phyloP scores from a whole-genome alignment of 2,329 filamentous ascomycete genomes.

The Myriosclerotinia scirpicola region DNA sequence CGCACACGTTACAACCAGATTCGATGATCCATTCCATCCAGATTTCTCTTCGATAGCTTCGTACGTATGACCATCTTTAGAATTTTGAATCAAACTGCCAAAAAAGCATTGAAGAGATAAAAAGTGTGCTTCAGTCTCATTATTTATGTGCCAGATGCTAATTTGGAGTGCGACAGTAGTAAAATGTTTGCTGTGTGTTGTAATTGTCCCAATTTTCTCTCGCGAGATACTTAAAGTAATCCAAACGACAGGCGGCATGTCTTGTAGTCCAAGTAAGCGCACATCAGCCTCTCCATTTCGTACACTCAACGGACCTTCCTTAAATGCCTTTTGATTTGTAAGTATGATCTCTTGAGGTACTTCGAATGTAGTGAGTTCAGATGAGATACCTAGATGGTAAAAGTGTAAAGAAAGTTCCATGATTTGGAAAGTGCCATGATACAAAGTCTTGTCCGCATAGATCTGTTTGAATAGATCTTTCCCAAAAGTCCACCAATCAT shows the following conservation, averaged over 20 bases:
- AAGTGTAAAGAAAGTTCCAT: not conserved
- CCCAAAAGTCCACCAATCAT: not conserved
- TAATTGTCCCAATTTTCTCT: conserved; percentile 8
- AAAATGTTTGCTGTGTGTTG: not conserved
- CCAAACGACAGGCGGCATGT: conserved; percentile 21
- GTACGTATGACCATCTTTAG: not conserved
- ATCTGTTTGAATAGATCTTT: not conserved
- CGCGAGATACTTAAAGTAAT: conserved; percentile 23
- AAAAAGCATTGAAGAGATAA: conserved; percentile 16
- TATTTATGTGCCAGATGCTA: not conserved
- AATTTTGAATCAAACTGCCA: not conserved
- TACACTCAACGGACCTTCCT: not conserved
- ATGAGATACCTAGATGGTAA: not conserved
- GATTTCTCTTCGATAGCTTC: not conserved
- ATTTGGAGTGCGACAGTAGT: conserved; percentile 6
- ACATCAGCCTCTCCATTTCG: not conserved
- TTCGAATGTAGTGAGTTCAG: no score
- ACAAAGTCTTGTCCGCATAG: not conserved
- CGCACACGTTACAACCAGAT: conserved; percentile 12
- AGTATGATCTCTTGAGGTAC: not conserved
- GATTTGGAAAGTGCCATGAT: not conserved
- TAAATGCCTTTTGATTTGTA: not conserved
- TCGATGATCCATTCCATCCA: conserved; percentile 1
- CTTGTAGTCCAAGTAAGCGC: not conserved
- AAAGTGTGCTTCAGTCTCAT: not conserved